Conservation (phyloP, 768 basidiomycete genomes). For the Glaciozyma martinii region DNA sequence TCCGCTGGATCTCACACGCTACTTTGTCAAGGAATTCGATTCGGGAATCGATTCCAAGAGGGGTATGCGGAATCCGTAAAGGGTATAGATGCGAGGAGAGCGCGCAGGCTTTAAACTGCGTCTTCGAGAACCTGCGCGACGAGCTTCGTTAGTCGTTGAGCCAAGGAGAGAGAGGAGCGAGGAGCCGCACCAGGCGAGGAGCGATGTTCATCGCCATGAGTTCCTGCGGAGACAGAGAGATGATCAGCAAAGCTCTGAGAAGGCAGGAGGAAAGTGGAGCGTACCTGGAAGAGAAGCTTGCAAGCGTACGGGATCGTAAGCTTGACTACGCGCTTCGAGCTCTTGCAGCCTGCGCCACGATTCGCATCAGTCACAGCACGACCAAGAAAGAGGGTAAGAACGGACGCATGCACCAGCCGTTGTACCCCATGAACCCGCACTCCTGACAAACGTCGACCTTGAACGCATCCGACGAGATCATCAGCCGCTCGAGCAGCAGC, state of each 20-base stretch:
- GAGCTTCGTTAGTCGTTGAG: too few species aligned
- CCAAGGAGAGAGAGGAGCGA: constrained; percentile 1
- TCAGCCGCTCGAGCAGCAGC: constrained; percentile 85
- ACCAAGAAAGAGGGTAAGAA: background rate
- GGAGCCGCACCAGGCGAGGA: constrained; percentile 58
- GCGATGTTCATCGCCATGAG: constrained; percentile 97
- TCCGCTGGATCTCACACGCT: too few species aligned
- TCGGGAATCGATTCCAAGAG: too few species aligned
- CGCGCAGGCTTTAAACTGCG: too few species aligned
- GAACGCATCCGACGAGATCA: constrained; percentile 98
- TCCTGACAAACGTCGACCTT: constrained; percentile 90
- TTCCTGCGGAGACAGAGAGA: constrained; percentile 46
- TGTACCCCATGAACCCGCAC: constrained; percentile 76
- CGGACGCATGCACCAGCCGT: constrained; percentile 34
- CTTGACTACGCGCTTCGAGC: constrained; percentile 89
- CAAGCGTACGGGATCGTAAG: constrained; percentile 68
- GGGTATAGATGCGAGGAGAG: too few species aligned
- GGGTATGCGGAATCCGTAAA: too few species aligned
- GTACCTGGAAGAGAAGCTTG: constrained; percentile 50
- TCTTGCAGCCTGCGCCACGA: constrained; percentile 79
- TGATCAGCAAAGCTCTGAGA: background rate
- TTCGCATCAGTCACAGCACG: constrained; percentile 44
- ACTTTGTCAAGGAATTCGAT: too few species aligned
- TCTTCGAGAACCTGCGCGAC: too few species aligned
- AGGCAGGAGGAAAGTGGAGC: constrained; percentile 33